Evolutionary conservation across 345 rosid species (phyloP), one percentile per base, ranked within the genome.

Genomic region (Dipteronia dyeriana): DNA sequence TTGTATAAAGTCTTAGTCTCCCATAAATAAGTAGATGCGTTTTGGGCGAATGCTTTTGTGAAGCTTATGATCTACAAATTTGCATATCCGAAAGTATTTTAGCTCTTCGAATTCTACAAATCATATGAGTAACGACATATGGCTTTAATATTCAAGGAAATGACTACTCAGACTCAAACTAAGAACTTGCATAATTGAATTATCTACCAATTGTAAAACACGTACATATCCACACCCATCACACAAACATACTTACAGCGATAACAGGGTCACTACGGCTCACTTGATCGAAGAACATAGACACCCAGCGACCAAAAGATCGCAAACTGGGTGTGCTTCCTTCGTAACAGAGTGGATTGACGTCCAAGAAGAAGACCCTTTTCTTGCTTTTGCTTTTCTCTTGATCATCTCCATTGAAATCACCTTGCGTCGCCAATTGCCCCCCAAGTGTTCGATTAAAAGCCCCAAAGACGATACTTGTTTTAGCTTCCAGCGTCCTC

Each of bases 351-450:
- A 95, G 86, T 45, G 99, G 97, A 82, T 94, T 91, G 20, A 90
- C 96, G 74, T 95, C 99, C 88, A 93, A 84, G 77, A 95, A 86
- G 85, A 93, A 95, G 3, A 92, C 96, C 91, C 96, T 93, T 85
- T 82, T 87, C 86, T 82, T 91, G 79, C 53, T 67, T 74, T 74
- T 67, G 13, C 80, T 79, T 64, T 71, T 82, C 61, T 56, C 76
- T 51, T 34, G 68, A 68, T 73, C 60, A 61, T 73, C 70, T 59
- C 74, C 65, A 49, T 49, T 17, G 57, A 54, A 34, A 29, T 79
- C 87, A 22, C 25, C 69, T 17, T 72, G 68, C 1, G 71, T n/a
- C 22, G 56, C 19, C 57, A 23, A 59, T 71, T 82, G 86, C 82
- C 56, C 85, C 65, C 84, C 73, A 79, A 31, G 74, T 73, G 89